Evolutionary conservation across 2,329 filamentous ascomycete genomes (phyloP).

Genomic region (Cladosporium sp.): DNA sequence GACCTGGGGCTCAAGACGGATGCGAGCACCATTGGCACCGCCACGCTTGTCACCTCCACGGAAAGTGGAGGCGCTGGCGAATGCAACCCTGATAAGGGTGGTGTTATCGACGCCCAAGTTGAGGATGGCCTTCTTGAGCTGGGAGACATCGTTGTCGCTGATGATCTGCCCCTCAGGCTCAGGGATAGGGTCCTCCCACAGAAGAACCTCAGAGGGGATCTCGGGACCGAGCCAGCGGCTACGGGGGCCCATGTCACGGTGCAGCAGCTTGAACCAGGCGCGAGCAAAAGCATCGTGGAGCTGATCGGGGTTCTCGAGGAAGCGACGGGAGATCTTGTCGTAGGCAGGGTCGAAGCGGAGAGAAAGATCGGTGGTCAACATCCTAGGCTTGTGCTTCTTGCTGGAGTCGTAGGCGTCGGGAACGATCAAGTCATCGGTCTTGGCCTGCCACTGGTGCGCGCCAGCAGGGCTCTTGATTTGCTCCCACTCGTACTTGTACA

Average conservation of each 20-base stretch:
- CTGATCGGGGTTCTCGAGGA: conserved; percentile 64
- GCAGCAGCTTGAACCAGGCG: conserved; percentile 80
- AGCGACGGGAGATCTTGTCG: conserved; percentile 70
- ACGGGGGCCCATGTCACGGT: conserved; percentile 73
- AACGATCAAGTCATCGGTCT: conserved; percentile 62
- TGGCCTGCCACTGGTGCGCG: conserved; percentile 72
- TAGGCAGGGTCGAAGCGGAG: conserved; percentile 68
- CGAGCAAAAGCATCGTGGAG: conserved; percentile 65
- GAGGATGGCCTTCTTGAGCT: conserved; percentile 66
- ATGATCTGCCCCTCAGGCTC: conserved; percentile 54
- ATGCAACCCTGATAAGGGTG: conserved; percentile 63
- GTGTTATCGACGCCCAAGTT: conserved; percentile 55
- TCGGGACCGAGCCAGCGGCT: conserved; percentile 71
- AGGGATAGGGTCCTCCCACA: conserved; percentile 74
- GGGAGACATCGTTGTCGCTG: conserved; percentile 58
- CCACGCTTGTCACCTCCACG: conserved; percentile 75
- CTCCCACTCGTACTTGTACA: conserved; percentile 77
- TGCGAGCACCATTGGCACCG: conserved; percentile 74
- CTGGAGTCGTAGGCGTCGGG: conserved; percentile 65
- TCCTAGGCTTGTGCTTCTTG: conserved; percentile 70
- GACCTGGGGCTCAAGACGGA: conserved; percentile 68
- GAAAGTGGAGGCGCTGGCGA: conserved; percentile 68
- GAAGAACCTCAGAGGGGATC: conserved; percentile 62
- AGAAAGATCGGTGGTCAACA: conserved; percentile 72
- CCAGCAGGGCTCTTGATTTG: conserved; percentile 70